phyloP scores from a whole-genome alignment of 305 asterid genomes.

The Fraxinus sp. region DNA sequence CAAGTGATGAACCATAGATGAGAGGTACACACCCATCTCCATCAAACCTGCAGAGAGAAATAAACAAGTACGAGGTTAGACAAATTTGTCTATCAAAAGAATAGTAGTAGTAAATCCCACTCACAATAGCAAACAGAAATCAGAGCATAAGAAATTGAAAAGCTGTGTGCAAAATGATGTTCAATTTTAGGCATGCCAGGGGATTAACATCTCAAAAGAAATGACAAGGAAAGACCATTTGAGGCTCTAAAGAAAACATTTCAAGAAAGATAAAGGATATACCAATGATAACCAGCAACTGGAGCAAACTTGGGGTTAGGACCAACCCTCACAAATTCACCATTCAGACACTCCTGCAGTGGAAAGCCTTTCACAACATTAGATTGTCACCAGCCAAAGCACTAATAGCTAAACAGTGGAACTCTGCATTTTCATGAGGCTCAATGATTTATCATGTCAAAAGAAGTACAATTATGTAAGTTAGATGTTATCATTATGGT shows the following conservation, averaged over 20 bases:
- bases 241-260: neutral
- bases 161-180: neutral
- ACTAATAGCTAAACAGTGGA: neutral
- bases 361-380: neutral
- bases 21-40: conserved; percentile 88
- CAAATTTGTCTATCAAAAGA: conserved; percentile 1
- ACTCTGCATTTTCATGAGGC: neutral
- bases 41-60: conserved; percentile 75
- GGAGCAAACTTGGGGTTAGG: conserved; percentile 91
- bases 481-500: neutral
- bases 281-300: conserved; percentile 98
- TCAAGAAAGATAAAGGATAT: conserved; percentile 17
- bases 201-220: neutral
- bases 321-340: conserved; percentile 97
- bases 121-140: neutral
- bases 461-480: neutral
- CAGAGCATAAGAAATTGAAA: conserved; percentile 2
- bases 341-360: conserved; percentile 87
- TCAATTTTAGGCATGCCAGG: neutral
- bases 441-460: neutral
- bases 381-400: conserved; percentile 8
- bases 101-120: conserved; percentile 14
- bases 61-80: conserved; percentile 23
- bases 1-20: conserved; percentile 22
- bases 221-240: neutral